Conservation (phyloP, 1,284 basidiomycete species). For the Puccinia sorghi region DNA sequence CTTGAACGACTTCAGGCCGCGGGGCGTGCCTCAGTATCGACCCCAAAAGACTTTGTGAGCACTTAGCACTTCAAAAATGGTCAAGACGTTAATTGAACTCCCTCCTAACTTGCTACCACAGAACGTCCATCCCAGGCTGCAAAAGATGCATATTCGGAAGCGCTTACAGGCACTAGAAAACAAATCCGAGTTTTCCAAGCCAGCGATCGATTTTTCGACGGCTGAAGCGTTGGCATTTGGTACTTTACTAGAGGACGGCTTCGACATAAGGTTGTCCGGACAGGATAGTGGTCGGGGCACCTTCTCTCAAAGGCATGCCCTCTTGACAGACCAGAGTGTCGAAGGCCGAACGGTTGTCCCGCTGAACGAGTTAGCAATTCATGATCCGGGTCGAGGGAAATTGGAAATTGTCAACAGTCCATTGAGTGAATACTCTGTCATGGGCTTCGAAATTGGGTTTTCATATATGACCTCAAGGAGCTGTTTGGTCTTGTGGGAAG, state of each 20-base stretch:
- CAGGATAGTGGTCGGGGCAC: slow-evolving; percentile 84
- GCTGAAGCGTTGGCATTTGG: slow-evolving; percentile 88
- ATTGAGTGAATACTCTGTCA: slow-evolving; percentile 53
- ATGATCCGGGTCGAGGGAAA: slow-evolving; percentile 61
- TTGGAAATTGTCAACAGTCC: slow-evolving; percentile 64
- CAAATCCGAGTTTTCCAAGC: slow-evolving; percentile 55
- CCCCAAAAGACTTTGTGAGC: slow-evolving; percentile 75
- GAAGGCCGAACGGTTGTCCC: slow-evolving; percentile 72
- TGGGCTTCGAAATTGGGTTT: slow-evolving; percentile 79
- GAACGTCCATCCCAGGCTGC: slow-evolving; percentile 71
- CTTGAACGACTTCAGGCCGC: slow-evolving; percentile 64
- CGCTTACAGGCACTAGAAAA: slow-evolving; percentile 67
- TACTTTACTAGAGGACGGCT: slow-evolving; percentile 73
- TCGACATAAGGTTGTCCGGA: slow-evolving; percentile 78
- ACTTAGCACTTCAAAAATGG: neutral
- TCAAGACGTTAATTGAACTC: neutral
- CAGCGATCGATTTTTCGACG: slow-evolving; percentile 74
- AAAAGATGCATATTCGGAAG: slow-evolving; percentile 72
- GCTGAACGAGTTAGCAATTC: slow-evolving; percentile 58
- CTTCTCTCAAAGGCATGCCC: slow-evolving; percentile 86
- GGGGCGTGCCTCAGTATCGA: slow-evolving; percentile 69
- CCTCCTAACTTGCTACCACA: slow-evolving; percentile 61
- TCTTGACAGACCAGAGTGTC: slow-evolving; percentile 80
- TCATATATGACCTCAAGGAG: slow-evolving; percentile 75
- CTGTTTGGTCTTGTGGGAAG: slow-evolving; percentile 71